Conservation (phyloP, 1,284 basidiomycete genomes). For the Pterulicium gracile region DNA sequence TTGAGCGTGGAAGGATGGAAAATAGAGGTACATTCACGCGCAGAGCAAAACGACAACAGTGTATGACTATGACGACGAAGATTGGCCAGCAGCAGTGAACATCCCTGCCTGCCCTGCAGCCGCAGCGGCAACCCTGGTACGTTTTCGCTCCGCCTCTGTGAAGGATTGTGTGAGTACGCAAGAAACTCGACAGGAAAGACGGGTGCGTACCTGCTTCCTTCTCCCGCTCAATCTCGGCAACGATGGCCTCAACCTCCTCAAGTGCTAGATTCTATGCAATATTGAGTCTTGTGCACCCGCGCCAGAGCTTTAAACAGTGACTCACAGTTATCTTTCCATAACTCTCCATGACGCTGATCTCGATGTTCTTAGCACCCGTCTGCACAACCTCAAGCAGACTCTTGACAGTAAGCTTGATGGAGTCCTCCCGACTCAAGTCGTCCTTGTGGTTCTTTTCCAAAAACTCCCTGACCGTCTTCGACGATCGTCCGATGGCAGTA, state of each 20-base stretch:
- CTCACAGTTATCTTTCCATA: conserved; percentile 85
- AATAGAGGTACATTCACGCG: too few species aligned
- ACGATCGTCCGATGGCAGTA: conserved; percentile 94
- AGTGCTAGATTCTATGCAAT: conserved; percentile 67
- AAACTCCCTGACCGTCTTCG: conserved; percentile 98
- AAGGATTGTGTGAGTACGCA: conserved; percentile 6
- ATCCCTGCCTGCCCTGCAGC: conserved; percentile 82
- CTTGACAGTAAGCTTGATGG: conserved; percentile 94
- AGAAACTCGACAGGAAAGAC: not conserved
- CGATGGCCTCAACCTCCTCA: conserved; percentile 82
- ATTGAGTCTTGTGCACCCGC: conserved; percentile 7
- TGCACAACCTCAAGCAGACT: conserved; percentile 96
- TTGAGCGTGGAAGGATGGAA: too few species aligned
- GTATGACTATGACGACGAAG: not conserved
- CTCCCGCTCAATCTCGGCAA: conserved; percentile 85
- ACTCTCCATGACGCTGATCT: conserved; percentile 93
- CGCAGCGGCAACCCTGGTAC: conserved; percentile 65
- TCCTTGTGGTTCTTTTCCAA: conserved; percentile 98
- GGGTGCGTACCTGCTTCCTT: conserved; percentile 75
- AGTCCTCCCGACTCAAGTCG: conserved; percentile 78
- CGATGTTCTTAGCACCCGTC: conserved; percentile 98
- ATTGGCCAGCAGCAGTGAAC: conserved; percentile 17
- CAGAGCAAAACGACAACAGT: too few species aligned
- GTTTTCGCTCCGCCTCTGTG: conserved; percentile 81
- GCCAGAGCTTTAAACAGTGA: conserved; percentile 9